These are phyloP conservation scores for Candida germanica DNA, from an alignment of 805 yeast species.

Conservation along the genomic window DNA sequence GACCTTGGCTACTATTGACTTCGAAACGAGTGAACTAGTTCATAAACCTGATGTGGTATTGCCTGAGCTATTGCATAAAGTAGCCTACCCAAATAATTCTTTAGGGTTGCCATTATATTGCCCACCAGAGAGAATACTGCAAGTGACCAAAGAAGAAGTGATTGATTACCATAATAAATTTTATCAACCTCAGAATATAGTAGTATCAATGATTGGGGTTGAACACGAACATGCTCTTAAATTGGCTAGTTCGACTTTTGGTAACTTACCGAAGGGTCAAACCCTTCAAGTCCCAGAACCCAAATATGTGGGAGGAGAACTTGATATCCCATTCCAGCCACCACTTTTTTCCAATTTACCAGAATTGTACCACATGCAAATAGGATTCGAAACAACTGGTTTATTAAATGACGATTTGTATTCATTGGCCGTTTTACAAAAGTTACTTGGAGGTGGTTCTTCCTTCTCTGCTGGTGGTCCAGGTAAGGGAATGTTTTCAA, in stretches of 20 bases:
- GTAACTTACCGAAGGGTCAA: slow-evolving; percentile 21
- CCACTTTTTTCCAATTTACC: slow-evolving; percentile 53
- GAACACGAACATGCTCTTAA: slow-evolving; percentile 65
- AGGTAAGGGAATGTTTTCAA: slow-evolving; percentile 97
- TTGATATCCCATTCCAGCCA: slow-evolving; percentile 35
- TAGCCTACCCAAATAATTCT: slow-evolving; percentile 70
- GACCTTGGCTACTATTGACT: slow-evolving; percentile 68
- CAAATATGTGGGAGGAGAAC: slow-evolving; percentile 48
- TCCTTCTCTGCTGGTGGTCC: slow-evolving; percentile 99
- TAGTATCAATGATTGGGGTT: slow-evolving; percentile 86
- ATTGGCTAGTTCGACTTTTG: slow-evolving; percentile 60
- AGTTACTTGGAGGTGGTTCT: slow-evolving; percentile 93
- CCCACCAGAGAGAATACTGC: slow-evolving; percentile 63
- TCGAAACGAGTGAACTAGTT: slow-evolving; percentile 81
- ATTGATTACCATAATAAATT: slow-evolving; percentile 59
- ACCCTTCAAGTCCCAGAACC: slow-evolving; percentile 11
- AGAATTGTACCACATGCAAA: slow-evolving; percentile 78
- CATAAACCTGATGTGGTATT: slow-evolving; percentile 78
- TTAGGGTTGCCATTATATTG: slow-evolving; percentile 85
- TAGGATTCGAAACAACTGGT: slow-evolving; percentile 86
- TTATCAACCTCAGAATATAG: slow-evolving; percentile 76
- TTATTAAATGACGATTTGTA: slow-evolving; percentile 83
- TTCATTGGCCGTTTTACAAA: slow-evolving; percentile 86
- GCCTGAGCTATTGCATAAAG: slow-evolving; percentile 86
- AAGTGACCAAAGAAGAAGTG: slow-evolving; percentile 52